These are phyloP conservation scores for Boletus insuetus DNA, from an alignment of 768 basidiomycete genomes.

Conservation along the genomic window DNA sequence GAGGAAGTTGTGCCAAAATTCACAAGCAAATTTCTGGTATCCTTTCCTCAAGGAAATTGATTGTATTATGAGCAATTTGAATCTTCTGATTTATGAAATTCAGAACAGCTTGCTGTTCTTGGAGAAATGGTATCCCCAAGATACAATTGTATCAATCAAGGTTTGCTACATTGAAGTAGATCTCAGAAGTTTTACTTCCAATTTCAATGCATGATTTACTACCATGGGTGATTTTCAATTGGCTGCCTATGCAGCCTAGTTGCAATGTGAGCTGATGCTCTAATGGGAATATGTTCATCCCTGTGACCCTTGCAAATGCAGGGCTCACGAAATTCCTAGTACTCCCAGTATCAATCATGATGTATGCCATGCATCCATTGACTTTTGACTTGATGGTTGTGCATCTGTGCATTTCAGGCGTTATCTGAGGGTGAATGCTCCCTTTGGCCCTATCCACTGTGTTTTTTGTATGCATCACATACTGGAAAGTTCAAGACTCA, in stretches of 20 bases:
- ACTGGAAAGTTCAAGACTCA: neutral
- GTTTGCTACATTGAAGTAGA: neutral
- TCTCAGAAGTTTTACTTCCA: neutral
- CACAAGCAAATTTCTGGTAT: neutral
- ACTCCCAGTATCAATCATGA: neutral
- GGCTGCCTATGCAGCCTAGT: neutral
- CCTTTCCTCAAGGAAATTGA: neutral
- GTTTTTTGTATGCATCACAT: neutral
- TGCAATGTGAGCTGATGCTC: neutral
- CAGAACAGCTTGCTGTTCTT: neutral
- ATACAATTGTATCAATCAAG: neutral
- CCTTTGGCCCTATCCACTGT: rapidly evolving
- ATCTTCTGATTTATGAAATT: neutral
- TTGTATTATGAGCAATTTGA: rapidly evolving
- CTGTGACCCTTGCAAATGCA: neutral
- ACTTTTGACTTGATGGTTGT: too few species aligned
- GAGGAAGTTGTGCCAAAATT: neutral
- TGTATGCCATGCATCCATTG: too few species aligned
- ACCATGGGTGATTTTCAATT: neutral
- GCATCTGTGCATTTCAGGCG: too few species aligned
- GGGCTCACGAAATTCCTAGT: neutral
- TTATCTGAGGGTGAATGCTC: neutral
- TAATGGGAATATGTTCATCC: neutral
- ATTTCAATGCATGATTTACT: neutral
- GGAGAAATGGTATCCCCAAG: neutral